Conservation (phyloP, 176 grass and related monocot species). For the Neostapfia colusana region DNA sequence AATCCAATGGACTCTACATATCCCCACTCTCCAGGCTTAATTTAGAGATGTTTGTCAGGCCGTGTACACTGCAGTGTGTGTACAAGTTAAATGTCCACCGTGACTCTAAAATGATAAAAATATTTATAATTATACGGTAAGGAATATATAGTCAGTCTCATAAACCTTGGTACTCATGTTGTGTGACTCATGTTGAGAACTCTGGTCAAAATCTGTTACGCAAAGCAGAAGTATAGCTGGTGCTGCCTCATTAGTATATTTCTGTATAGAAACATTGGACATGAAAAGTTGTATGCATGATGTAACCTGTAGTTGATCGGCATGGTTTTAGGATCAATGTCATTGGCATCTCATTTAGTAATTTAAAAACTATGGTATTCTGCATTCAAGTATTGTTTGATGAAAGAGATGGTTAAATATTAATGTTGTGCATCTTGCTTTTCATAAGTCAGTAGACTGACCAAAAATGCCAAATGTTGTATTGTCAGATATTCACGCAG, state of each 20-base stretch:
- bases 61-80: neutral
- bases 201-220: neutral
- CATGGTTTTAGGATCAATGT: neutral
- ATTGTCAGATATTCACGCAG: conserved; percentile 51
- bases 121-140: neutral
- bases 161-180: neutral
- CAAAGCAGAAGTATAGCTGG: neutral
- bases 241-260: conserved; percentile 23
- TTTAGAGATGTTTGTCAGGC: neutral
- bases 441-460: neutral
- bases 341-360: conserved; percentile 14
- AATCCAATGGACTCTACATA: too few species aligned
- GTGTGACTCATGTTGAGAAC: neutral
- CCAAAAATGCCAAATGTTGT: conserved; percentile 25
- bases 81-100: neutral
- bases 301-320: neutral
- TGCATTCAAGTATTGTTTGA: neutral
- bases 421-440: neutral
- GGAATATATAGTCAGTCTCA: neutral
- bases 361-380: neutral
- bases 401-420: neutral
- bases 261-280: neutral
- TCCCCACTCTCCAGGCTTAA: too few species aligned
- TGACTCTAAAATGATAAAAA: neutral
- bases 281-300: neutral